A percentile compares a stretch with the other conserved stretches of the same genome.
Conservation (phyloP, 192 early-diverging fungal genomes). For the Entomortierella chlamydospora region DNA sequence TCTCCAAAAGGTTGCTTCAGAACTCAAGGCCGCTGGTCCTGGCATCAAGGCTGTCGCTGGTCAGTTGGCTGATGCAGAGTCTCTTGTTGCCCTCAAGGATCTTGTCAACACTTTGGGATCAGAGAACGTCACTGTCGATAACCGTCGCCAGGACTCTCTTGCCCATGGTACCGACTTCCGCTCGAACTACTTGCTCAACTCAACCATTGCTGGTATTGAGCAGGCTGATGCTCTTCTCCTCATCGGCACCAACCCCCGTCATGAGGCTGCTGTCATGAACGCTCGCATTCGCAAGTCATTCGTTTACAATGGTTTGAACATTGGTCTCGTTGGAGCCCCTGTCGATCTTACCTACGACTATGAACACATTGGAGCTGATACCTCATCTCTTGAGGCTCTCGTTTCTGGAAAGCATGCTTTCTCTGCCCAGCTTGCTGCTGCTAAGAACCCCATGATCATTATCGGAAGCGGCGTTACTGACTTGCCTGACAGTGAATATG, state of each 20-base stretch:
- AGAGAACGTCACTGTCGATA: conserved; percentile 88
- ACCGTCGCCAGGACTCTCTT: conserved; percentile 60
- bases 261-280: conserved; percentile 96
- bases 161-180: conserved; percentile 83
- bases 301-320: conserved; percentile 80
- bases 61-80: conserved; percentile 93
- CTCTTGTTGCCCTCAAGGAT: conserved; percentile 95
- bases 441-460: conserved; percentile 93
- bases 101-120: conserved; percentile 88
- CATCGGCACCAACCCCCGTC: conserved; percentile 95
- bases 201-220: conserved; percentile 88
- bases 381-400: conserved; percentile 75
- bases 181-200: conserved; percentile 89
- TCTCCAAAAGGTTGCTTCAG: conserved; percentile 75
- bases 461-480: conserved; percentile 87
- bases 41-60: conserved; percentile 90
- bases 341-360: conserved; percentile 92
- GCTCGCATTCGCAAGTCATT: conserved; percentile 96
- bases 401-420: conserved; percentile 79
- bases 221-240: conserved; percentile 93
- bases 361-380: conserved; percentile 80
- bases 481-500: conserved; percentile 76
- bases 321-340: conserved; percentile 84
- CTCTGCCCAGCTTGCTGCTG: conserved; percentile 75
- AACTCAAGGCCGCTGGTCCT: conserved; percentile 70